phyloP scores from a whole-genome alignment of 2,329 filamentous ascomycete genomes.

The Aspergillus sp. region DNA sequence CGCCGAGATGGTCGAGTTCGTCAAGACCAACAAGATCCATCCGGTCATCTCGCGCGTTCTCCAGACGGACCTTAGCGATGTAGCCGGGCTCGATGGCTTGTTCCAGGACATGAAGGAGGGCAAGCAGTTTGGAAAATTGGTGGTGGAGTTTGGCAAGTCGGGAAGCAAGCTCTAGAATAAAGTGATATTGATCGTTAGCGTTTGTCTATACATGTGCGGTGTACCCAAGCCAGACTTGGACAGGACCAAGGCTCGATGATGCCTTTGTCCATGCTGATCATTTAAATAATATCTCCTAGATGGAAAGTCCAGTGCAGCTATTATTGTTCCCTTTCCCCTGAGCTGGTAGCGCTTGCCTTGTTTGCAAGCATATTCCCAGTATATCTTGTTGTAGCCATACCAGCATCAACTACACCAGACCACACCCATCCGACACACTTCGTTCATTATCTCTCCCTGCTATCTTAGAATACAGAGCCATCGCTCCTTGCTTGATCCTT shows the following conservation, averaged over 20 bases:
- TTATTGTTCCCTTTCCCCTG: too few species aligned
- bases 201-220: not conserved
- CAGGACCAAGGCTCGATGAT: not conserved
- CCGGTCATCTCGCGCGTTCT: slow-evolving; percentile 75
- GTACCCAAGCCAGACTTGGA: not conserved
- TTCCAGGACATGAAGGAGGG: slow-evolving; percentile 87
- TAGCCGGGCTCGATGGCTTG: slow-evolving; percentile 74
- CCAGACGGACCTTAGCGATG: slow-evolving; percentile 65
- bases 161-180: slow-evolving; percentile 38
- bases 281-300: too few species aligned
- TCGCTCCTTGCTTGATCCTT: slow-evolving; percentile 9
- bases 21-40: slow-evolving; percentile 67
- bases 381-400: not conserved
- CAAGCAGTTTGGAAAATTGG: slow-evolving; percentile 87
- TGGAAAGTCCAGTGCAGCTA: too few species aligned
- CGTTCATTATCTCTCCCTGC: slow-evolving; percentile 12
- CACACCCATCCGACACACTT: slow-evolving; percentile 2
- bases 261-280: not conserved
- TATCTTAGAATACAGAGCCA: slow-evolving; percentile 11
- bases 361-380: not conserved
- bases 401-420: not conserved
- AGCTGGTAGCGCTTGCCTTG: not conserved
- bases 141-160: slow-evolving; percentile 63
- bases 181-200: slow-evolving; percentile 4
- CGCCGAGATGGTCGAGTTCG: slow-evolving; percentile 82